Conservation (phyloP, 495 filamentous ascomycete genomes). For the Opeltia flavorubescens region DNA sequence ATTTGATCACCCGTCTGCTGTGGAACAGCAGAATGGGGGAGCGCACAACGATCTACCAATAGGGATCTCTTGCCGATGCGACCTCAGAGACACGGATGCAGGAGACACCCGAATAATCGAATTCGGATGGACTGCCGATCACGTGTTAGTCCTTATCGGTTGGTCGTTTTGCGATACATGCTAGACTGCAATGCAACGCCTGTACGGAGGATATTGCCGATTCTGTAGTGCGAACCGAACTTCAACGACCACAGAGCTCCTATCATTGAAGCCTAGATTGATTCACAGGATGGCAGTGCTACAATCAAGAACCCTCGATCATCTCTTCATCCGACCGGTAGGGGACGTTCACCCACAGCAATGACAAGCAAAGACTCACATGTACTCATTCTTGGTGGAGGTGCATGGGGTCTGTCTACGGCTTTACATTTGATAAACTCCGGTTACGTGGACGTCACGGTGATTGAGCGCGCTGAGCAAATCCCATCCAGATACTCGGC, state of each 20-base stretch:
- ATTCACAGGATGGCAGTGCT: background rate
- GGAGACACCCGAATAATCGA: no score
- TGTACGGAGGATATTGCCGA: background rate
- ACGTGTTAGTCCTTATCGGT: no score
- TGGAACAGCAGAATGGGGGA: no score
- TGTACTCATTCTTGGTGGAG: conserved; percentile 31
- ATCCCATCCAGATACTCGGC: conserved; percentile 24
- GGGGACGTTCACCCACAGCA: background rate
- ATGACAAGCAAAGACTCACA: conserved; percentile 9
- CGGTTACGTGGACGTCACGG: conserved; percentile 29
- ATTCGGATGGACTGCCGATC: no score
- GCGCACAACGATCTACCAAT: no score
- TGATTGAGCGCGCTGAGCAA: conserved; percentile 29
- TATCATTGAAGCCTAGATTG: background rate
- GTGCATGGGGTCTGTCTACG: conserved; percentile 36
- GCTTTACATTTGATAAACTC: conserved; percentile 31
- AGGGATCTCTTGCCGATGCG: no score
- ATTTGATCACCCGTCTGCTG: no score
- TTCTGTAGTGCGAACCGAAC: background rate
- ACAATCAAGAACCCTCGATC: background rate
- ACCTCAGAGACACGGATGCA: no score
- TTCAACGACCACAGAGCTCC: background rate
- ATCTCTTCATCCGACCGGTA: background rate
- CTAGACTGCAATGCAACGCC: no score
- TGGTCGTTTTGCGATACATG: no score